Base-by-base conservation (phyloP, 805 yeast genomes). In the Candida ponderosae region DNA sequence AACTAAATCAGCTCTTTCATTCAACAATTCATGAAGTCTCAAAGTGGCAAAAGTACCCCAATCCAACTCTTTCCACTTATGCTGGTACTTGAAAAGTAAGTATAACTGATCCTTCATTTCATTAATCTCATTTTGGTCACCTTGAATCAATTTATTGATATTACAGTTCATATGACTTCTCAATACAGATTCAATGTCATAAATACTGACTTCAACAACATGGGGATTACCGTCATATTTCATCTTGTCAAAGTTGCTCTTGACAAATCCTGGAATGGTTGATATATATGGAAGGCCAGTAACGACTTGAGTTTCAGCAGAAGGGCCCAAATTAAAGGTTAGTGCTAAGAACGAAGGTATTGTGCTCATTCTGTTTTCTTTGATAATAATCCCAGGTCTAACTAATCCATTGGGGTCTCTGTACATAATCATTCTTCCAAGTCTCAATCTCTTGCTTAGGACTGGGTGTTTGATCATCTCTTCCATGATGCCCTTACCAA, bases 381-480 rank as follows among this genome's bases (percentile, higher is more conserved):
- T 75, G 29, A 73, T 63, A 19, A 80, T 59, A 39, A 81, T 68
- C 5, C 88, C 94, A 11, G 73, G 58, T 34, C 63, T 55, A 1
- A 69, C 45, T 1, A 37, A 17, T 4, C 59, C 68, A 6, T 62
- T 52, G 5, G 56, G 54, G 50, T 78, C 80, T 41, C 75, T 67
- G 54, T 63, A 86, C 6, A 79, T 66, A 36, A 84, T 49, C 34
- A 82, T 51, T 41, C 81, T 65, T 3, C 89, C 90, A 2, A 59
- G 51, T 37, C 59, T 65, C 36, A 83, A 57, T 16, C 68, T 58
- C 26, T 66, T 65, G 38, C 73, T 66, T n/a, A 73, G 59, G 3
- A 65, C 50, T 2, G 80, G 66, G 34, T 71, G 62, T 31, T 65
- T 63, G 30, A 70, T 57, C n/a, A 74, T 52, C 33, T 71, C 75